Conservation (phyloP, 768 basidiomycete genomes). For the Rhodotorula kratochvilovae region DNA sequence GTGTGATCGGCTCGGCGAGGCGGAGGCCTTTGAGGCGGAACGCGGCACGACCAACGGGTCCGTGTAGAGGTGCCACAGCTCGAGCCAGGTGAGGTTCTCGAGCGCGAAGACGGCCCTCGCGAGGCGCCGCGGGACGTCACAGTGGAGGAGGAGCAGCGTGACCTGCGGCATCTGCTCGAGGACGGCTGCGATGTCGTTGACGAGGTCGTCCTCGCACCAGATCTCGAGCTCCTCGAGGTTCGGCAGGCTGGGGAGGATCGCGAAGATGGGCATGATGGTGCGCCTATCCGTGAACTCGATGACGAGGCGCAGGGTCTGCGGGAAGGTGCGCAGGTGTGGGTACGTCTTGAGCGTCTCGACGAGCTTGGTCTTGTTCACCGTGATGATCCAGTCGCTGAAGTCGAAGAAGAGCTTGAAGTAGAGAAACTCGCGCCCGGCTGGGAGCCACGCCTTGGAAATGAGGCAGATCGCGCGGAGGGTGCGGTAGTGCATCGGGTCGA, state of each 20-base stretch:
- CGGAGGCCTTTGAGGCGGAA: neutral
- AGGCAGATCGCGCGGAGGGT: constrained; percentile 92
- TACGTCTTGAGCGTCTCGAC: constrained; percentile 63
- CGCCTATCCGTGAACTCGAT: constrained; percentile 65
- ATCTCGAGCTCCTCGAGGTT: constrained; percentile 57
- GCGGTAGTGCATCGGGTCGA: constrained; percentile 85
- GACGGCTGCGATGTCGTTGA: neutral
- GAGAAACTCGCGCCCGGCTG: constrained; percentile 72
- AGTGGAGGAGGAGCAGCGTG: neutral
- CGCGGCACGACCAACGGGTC: neutral
- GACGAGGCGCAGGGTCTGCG: constrained; percentile 50
- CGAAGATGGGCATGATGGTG: constrained; percentile 87
- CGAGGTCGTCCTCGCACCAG: neutral
- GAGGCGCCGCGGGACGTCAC: neutral
- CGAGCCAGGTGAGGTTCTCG: neutral
- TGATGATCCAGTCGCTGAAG: neutral
- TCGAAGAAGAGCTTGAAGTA: constrained; percentile 72
- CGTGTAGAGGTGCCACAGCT: neutral
- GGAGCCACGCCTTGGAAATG: constrained; percentile 51
- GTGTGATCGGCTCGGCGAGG: neutral
- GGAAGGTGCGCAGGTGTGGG: constrained; percentile 34
- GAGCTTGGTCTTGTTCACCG: constrained; percentile 51
- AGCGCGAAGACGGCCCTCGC: neutral
- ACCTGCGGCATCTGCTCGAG: neutral
- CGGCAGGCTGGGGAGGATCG: constrained; percentile 76